Conservation (phyloP, 257 asterid species). For the Ligustrum vulgare region DNA sequence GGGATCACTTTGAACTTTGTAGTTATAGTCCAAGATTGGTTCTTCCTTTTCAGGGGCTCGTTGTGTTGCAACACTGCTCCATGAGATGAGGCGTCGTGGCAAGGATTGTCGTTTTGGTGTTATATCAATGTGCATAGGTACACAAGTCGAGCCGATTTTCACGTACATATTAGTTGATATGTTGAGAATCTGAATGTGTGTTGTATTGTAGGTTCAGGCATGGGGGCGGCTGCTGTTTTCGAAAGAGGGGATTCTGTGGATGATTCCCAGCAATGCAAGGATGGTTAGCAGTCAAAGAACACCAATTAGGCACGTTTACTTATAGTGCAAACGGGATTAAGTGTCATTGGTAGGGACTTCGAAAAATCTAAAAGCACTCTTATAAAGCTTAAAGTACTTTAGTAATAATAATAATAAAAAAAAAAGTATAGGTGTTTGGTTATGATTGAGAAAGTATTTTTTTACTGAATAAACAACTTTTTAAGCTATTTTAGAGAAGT, state of each 20-base stretch:
- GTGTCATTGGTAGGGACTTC: no score
- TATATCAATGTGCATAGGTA: conserved; percentile 96
- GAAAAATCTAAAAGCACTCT: no score
- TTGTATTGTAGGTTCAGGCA: conserved; percentile 65
- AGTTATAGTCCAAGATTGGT: background rate
- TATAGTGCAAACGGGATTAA: background rate
- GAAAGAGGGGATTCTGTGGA: conserved; percentile 81
- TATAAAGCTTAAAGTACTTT: no score
- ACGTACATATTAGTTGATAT: background rate
- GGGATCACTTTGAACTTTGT: background rate
- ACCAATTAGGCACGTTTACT: conserved; percentile 21
- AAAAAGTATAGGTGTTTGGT: no score
- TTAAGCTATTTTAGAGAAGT: no score
- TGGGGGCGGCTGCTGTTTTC: conserved; percentile 97
- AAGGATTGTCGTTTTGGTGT: conserved; percentile 85
- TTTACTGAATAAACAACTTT: no score
- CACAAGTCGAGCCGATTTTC: no score
- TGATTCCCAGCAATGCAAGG: conserved; percentile 45
- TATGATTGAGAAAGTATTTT: no score
- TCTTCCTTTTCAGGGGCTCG: conserved; percentile 65
- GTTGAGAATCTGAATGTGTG: background rate
- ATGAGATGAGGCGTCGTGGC: conserved; percentile 95
- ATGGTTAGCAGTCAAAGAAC: conserved; percentile 32
- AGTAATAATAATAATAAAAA: no score
- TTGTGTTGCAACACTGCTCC: conserved; percentile 75